Base-by-base conservation (phyloP, 371 early-diverging fungal species). In the Mortierella sp. region DNA sequence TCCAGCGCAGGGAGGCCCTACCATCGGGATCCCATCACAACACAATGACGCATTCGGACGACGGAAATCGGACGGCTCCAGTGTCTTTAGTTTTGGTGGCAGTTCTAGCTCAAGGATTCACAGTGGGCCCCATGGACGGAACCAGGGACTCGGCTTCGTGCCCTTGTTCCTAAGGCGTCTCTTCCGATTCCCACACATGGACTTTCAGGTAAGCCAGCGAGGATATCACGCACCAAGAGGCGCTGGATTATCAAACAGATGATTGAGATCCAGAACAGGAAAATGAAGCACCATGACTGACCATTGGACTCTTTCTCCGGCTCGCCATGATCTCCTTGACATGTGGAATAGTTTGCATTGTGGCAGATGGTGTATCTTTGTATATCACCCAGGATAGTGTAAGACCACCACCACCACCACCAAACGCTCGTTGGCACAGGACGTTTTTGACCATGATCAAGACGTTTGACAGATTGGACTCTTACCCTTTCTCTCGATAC, bases 361-460 rank as follows among this genome's bases (percentile, higher is more conserved):
- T 95, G 96, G 96, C 95, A 95, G 76, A 94, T 96, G 96, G 81
- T 87, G 14, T 94, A 95, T 72, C 81, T 96, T 37, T 79, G 92
- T 24, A 91, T 95, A 57, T 85, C 94, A 3, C 95, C 96, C 31
- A 84, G 86, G 71, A 80, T 94, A 88, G 96, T 96, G 88, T 94
- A 85, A 83, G 88, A 82, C 28, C 1, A 16, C 19, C 16, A 16
- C 16, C 7, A 14, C 34, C 16, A 28, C 17, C 3, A 27, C 16
- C 6, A 2, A n/a, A n/a, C n/a, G n/a, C n/a, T n/a, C n/a, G n/a
- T n/a, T n/a, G n/a, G n/a, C n/a, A n/a, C 34, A 34, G 34, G 34
- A 34, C 34, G 4, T 10, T 4, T 34, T 7, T 34, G 34, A 34
- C 10, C 34, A 34, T 34, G 34, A 4, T 34, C n/a, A 34, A 10